Percentiles rank a stretch among this genome's conserved stretches.
Evolutionary conservation across 2,329 filamentous ascomycete genomes (phyloP).

Genomic region (Akanthomyces muscarius): DNA sequence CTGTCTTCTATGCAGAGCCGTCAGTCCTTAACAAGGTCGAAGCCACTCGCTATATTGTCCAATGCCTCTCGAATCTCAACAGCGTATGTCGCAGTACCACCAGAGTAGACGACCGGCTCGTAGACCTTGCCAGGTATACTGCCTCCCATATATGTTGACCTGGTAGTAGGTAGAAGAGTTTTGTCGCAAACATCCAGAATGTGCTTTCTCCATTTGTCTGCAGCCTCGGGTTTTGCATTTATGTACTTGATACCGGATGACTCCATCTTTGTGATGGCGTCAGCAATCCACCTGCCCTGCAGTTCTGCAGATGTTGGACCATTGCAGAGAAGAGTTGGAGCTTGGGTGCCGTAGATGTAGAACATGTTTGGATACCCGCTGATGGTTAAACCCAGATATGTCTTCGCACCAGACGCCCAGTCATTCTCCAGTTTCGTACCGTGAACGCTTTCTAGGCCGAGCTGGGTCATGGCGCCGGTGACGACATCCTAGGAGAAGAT

Average conservation of each 20-base stretch:
- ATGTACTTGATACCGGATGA: not conserved
- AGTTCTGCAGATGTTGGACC: constrained; percentile 20
- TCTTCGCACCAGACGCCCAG: constrained; percentile 25
- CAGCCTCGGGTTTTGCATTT: not conserved
- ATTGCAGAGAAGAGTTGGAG: constrained; percentile 19
- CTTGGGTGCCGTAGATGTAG: constrained; percentile 21
- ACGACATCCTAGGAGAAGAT: constrained; percentile 18
- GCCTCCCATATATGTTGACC: constrained; percentile 13
- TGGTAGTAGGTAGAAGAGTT: not conserved
- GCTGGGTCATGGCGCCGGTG: constrained; percentile 25
- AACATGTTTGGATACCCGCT: constrained; percentile 22
- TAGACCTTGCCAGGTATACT: constrained; percentile 10
- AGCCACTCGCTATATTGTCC: not conserved
- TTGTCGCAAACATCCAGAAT: not conserved
- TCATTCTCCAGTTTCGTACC: constrained; percentile 25
- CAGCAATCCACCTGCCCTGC: constrained; percentile 12
- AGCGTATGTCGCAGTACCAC: not conserved
- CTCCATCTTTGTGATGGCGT: not conserved
- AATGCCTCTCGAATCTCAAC: not conserved
- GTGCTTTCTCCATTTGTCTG: not conserved
- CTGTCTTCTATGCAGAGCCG: no score
- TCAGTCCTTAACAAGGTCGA: not conserved
- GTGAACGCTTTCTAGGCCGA: constrained; percentile 28
- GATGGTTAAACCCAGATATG: constrained; percentile 25
- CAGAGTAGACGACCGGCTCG: not conserved